A percentile compares a stretch with the other conserved stretches of the same genome.
Evolutionary conservation across 345 rosid species (phyloP).

Genomic region (Rhizophora apiculata): DNA sequence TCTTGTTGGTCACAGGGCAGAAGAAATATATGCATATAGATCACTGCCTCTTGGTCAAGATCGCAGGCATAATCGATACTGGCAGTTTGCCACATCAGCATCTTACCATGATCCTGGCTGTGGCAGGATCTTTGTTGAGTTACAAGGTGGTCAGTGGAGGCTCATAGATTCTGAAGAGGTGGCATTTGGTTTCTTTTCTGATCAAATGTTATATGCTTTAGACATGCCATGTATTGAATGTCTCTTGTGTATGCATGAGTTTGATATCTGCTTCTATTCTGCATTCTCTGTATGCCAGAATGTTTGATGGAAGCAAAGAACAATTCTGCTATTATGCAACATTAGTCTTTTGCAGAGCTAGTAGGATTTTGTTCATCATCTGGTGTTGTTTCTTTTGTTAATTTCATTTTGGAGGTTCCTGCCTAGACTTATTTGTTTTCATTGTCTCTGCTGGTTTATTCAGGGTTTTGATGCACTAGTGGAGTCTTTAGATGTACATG

Average conservation of each 20-base stretch:
- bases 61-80: conserved; percentile 83
- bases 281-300: not conserved
- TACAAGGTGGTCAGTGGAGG: conserved; percentile 71
- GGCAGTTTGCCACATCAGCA: conserved; percentile 73
- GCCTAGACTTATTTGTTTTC: not conserved
- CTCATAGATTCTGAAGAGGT: conserved; percentile 83
- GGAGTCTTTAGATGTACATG: conserved; percentile 73
- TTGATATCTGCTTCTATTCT: conserved; percentile 7
- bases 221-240: not conserved
- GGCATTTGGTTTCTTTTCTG: conserved; percentile 3
- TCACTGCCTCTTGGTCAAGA: conserved; percentile 91
- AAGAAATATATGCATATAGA: conserved; percentile 64
- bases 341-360: not conserved
- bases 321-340: conserved; percentile 6
- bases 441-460: conserved; percentile 11
- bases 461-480: conserved; percentile 70
- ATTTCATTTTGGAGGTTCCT: not conserved
- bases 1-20: conserved; percentile 75
- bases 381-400: not conserved
- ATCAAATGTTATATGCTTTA: not conserved
- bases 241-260: not conserved
- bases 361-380: not conserved
- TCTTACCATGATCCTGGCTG: conserved; percentile 78
- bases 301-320: conserved; percentile 1
- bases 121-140: conserved; percentile 83